A percentile compares a stretch with the other conserved stretches of the same genome.
These are phyloP conservation scores for Tephrocybe sp. DNA, from an alignment of 768 basidiomycete genomes.

Conservation along the genomic window DNA sequence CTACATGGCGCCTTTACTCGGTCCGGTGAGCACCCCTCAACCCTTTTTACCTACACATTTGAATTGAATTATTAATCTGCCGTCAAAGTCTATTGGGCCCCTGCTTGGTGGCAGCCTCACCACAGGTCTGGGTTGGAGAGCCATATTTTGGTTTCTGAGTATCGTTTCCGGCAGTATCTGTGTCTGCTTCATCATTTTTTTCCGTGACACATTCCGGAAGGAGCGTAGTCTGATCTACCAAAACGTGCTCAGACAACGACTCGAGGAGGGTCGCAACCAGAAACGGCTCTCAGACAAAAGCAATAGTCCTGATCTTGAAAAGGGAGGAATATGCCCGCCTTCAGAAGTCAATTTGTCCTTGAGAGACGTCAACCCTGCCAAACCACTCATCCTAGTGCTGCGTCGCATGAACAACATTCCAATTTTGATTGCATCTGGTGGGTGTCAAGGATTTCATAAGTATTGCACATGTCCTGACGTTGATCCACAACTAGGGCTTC, in stretches of 20 bases:
- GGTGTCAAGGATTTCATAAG: conserved; percentile 14
- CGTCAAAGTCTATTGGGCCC: conserved; percentile 51
- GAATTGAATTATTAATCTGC: not conserved
- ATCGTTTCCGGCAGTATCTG: conserved; percentile 56
- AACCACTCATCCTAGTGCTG: conserved; percentile 57
- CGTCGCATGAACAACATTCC: conserved; percentile 63
- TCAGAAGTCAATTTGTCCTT: conserved; percentile 49
- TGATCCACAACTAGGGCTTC: conserved; percentile 45
- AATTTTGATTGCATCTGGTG: conserved; percentile 66
- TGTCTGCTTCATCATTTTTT: conserved; percentile 58
- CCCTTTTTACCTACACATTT: not conserved
- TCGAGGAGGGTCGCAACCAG: conserved; percentile 19
- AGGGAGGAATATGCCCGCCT: conserved; percentile 18
- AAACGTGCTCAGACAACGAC: conserved; percentile 49
- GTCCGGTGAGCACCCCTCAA: conserved; percentile 37
- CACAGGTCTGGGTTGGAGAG: conserved; percentile 70
- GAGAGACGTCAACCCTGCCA: conserved; percentile 72
- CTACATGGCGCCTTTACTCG: conserved; percentile 79
- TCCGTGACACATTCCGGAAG: conserved; percentile 79
- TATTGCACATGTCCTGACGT: not conserved
- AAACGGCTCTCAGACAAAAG: not conserved
- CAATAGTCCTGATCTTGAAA: conserved; percentile 18
- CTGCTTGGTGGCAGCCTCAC: conserved; percentile 70
- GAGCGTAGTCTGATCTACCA: conserved; percentile 85
- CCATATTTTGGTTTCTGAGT: conserved; percentile 79